Percentiles rank a stretch among this genome's conserved stretches.
Evolutionary conservation across 495 filamentous ascomycete species (phyloP).

Genomic region (Rostrohypoxylon terebratum): DNA sequence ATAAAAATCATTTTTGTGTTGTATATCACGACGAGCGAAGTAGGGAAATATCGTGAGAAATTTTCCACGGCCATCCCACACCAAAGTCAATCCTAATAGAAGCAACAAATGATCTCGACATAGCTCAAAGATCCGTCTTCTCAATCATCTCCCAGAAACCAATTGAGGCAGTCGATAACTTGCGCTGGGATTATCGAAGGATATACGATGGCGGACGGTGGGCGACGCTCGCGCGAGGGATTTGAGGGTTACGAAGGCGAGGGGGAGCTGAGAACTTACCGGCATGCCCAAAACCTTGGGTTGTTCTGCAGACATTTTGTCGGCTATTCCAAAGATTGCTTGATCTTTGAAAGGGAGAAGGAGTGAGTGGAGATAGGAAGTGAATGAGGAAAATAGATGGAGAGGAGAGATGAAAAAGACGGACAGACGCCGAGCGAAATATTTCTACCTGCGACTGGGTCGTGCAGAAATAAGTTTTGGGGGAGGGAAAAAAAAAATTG

Average conservation of each 20-base stretch:
- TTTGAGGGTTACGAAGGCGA: constrained; percentile 33
- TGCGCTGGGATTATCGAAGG: constrained; percentile 36
- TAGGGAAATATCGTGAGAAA: constrained; percentile 27
- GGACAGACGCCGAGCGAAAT: constrained; percentile 47
- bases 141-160: constrained; percentile 30
- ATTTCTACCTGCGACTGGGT: constrained; percentile 50
- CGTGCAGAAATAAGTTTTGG: constrained; percentile 47
- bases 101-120: constrained; percentile 37
- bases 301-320: constrained; percentile 68
- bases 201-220: constrained; percentile 42
- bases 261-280: constrained; percentile 61
- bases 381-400: constrained; percentile 50
- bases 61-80: constrained; percentile 39
- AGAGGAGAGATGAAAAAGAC: constrained; percentile 51
- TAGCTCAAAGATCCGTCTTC: constrained; percentile 33
- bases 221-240: constrained; percentile 56
- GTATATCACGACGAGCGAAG: not conserved
- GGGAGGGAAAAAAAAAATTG: constrained; percentile 61
- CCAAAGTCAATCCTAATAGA: constrained; percentile 29
- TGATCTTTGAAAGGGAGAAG: constrained; percentile 59
- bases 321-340: constrained; percentile 56
- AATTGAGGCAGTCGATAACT: constrained; percentile 50
- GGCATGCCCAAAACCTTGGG: constrained; percentile 86
- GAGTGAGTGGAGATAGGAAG: constrained; percentile 60
- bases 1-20: not conserved